Evolutionary conservation across 169 alveolate genomes (phyloP).

Genomic region (Amoebophrya sp.): DNA sequence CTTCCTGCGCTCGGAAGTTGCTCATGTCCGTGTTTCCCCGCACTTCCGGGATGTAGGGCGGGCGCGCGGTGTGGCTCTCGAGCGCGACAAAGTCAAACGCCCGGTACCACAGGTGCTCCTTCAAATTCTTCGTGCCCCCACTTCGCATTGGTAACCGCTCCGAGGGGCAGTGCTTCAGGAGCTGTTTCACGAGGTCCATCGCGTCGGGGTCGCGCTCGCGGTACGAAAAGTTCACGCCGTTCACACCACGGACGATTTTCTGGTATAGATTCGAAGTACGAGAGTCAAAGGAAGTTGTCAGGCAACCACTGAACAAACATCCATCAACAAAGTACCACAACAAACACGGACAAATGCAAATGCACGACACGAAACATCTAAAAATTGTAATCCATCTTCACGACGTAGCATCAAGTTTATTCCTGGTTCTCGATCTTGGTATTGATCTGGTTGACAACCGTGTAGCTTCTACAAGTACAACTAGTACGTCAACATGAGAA

Average conservation of each 20-base stretch:
- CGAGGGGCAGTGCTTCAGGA: conserved; percentile 23
- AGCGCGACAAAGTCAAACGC: neutral
- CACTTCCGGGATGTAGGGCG: conserved; percentile 24
- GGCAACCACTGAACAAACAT: no score
- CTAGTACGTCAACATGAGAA: no score
- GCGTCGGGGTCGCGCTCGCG: conserved; percentile 10
- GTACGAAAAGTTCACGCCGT: neutral
- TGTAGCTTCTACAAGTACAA: no score
- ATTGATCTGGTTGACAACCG: no score
- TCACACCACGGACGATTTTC: neutral
- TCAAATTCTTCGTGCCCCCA: neutral
- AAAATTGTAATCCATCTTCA: no score
- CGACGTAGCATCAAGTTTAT: no score
- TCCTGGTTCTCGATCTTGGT: no score
- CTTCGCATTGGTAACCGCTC: neutral
- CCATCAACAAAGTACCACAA: no score
- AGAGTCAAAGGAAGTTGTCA: no score
- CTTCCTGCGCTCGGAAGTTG: conserved; percentile 17
- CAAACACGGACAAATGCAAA: no score
- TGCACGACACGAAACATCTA: no score
- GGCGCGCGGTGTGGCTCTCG: neutral
- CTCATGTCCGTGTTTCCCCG: neutral
- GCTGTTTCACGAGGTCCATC: neutral
- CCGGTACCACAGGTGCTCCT: neutral
- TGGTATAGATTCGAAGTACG: no score